These are phyloP conservation scores for Penicillium sp. DNA, from an alignment of 2,329 filamentous ascomycete species.

Conservation along the genomic window DNA sequence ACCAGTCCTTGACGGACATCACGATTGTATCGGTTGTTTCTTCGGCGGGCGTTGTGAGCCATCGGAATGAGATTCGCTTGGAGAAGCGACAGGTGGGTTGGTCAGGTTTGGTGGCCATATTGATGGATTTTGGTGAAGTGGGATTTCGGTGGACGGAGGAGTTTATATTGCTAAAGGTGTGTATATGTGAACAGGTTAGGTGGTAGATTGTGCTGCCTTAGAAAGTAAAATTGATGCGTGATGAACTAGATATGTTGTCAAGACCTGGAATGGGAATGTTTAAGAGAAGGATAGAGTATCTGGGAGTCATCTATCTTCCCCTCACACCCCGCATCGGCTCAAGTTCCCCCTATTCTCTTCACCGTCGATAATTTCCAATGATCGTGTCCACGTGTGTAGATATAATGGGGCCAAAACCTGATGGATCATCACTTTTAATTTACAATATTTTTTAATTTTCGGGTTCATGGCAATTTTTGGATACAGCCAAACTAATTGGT, in stretches of 20 bases:
- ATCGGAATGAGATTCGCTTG: constrained; percentile 44
- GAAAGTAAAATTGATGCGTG: background rate
- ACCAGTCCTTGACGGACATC: constrained; percentile 44
- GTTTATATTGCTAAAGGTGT: background rate
- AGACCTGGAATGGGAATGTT: constrained; percentile 10
- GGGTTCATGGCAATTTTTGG: background rate
- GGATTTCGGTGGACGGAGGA: background rate
- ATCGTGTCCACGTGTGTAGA: no score
- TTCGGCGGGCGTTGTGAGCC: constrained; percentile 40
- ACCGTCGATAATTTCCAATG: background rate
- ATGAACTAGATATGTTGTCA: background rate
- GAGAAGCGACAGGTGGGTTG: constrained; percentile 28
- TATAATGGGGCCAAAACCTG: no score
- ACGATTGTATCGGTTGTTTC: constrained; percentile 47
- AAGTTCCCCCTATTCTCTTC: background rate
- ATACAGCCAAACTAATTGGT: background rate
- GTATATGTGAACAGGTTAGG: background rate
- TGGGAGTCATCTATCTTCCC: constrained; percentile 14
- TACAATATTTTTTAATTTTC: background rate
- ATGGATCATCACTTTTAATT: background rate
- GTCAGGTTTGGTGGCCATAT: constrained; percentile 10
- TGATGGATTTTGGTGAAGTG: background rate
- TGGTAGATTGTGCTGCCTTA: background rate
- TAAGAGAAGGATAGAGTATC: constrained; percentile 13
- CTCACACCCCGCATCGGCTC: constrained; percentile 20